Evolutionary conservation across 2,329 filamentous ascomycete genomes (phyloP).

Genomic region (Colletotrichum abscissum): DNA sequence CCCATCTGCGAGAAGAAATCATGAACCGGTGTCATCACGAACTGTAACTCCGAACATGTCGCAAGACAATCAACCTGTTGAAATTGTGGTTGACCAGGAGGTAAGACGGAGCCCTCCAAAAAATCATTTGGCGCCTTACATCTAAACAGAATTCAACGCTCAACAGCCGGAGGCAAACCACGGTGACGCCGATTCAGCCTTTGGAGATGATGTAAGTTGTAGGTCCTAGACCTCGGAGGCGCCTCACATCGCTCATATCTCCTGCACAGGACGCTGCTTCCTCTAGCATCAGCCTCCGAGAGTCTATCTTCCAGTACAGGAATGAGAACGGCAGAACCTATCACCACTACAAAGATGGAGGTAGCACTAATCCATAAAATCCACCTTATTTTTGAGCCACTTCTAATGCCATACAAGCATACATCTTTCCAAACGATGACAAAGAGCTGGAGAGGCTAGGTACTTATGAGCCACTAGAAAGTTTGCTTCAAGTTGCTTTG

Average conservation of each 20-base stretch:
- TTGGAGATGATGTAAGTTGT: too few relatives aligned
- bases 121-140: too few relatives aligned
- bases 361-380: slow-evolving; percentile 22
- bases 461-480: not conserved
- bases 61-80: not conserved
- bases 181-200: too few relatives aligned
- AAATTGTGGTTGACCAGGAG: not conserved
- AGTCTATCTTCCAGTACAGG: slow-evolving; percentile 3
- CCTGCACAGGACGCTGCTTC: not conserved
- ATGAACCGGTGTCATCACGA: not conserved
- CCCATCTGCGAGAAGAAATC: too few relatives aligned
- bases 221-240: too few relatives aligned
- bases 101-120: not conserved
- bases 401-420: not conserved
- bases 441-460: slow-evolving; percentile 16
- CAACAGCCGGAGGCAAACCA: too few relatives aligned
- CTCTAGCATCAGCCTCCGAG: slow-evolving; percentile 2
- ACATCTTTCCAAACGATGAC: slow-evolving; percentile 23
- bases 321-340: not conserved
- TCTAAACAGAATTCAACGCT: too few relatives aligned
- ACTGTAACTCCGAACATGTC: not conserved
- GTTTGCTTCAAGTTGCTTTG: too few relatives aligned
- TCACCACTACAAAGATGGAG: slow-evolving; percentile 13
- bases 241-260: too few relatives aligned
- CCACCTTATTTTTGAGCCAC: too few relatives aligned